These are phyloP conservation scores for Closterium sp. DNA, from an alignment of 139 green algal species.

Conservation along the genomic window DNA sequence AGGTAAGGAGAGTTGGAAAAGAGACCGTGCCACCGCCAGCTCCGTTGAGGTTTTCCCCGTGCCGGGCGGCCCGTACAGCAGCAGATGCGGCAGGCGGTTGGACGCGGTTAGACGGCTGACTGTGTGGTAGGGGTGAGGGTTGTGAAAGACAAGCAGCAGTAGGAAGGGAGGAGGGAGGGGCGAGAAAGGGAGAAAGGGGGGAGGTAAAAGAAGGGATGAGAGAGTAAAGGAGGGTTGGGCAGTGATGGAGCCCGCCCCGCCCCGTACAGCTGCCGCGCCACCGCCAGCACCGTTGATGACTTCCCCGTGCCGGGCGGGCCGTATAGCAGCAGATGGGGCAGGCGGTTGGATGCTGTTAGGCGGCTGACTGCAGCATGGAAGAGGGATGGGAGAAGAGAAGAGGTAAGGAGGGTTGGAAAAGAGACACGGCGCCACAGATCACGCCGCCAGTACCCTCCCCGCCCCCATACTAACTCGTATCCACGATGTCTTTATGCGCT, in stretches of 20 bases:
- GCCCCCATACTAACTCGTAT: slow-evolving; percentile 70
- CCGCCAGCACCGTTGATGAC: slow-evolving; percentile 89
- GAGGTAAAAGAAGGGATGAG: no score
- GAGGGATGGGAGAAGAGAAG: no score
- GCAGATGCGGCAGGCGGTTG: slow-evolving; percentile 88
- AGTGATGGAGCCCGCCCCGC: no score
- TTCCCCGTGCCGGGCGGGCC: slow-evolving; percentile 98
- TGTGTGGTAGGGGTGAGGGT: neutral
- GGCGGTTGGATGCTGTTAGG: slow-evolving; percentile 74
- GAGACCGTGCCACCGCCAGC: slow-evolving; percentile 78
- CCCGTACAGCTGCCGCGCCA: slow-evolving; percentile 92
- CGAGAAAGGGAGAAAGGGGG: no score
- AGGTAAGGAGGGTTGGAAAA: no score
- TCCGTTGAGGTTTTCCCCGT: slow-evolving; percentile 97
- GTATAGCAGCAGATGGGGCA: slow-evolving; percentile 97
- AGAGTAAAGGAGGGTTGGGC: no score
- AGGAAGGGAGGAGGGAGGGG: no score
- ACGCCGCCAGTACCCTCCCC: neutral
- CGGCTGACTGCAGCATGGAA: slow-evolving; percentile 59
- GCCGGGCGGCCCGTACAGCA: slow-evolving; percentile 97
- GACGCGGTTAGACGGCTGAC: slow-evolving; percentile 75
- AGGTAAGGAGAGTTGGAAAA: no score
- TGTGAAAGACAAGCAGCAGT: no score
- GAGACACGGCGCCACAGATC: no score
- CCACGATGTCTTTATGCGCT: slow-evolving; percentile 94